A percentile compares a stretch with the other conserved stretches of the same genome.
Conservation (phyloP, 371 early-diverging fungal genomes). For the Mucor racemosus region DNA sequence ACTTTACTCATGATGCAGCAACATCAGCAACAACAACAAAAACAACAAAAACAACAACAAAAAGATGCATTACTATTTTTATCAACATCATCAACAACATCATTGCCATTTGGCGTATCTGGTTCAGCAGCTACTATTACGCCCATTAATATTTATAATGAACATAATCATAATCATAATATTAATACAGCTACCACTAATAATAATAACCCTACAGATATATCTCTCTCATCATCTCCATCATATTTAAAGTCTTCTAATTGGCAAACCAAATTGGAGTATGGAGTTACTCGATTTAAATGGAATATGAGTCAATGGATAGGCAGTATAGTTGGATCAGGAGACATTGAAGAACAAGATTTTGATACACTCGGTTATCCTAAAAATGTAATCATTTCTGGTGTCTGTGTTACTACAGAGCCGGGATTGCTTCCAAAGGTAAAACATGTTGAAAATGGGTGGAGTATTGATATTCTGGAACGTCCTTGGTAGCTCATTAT, state of each 20-base stretch:
- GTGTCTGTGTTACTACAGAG: conserved; percentile 34
- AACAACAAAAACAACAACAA: conserved; percentile 12
- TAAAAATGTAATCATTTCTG: conserved; percentile 24
- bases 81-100: background rate
- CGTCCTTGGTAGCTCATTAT: conserved; percentile 14
- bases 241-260: background rate
- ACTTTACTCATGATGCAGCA: conserved; percentile 7
- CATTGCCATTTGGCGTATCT: background rate
- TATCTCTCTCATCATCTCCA: background rate
- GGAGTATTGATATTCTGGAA: conserved; percentile 21
- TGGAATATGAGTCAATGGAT: conserved; percentile 32
- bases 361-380: conserved; percentile 27
- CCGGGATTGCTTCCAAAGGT: conserved; percentile 38
- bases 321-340: conserved; percentile 27
- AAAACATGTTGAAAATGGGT: conserved; percentile 10
- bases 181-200: background rate
- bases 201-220: background rate
- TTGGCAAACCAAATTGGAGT: conserved; percentile 31
- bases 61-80: conserved; percentile 8
- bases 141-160: conserved; percentile 2
- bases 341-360: conserved; percentile 26
- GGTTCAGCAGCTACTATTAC: conserved; percentile 3
- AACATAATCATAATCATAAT: background rate
- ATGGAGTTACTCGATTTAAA: conserved; percentile 12
- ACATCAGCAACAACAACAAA: conserved; percentile 14